A percentile compares a stretch with the other conserved stretches of the same genome.
phyloP scores from a whole-genome alignment of 2,329 filamentous ascomycete genomes.

The Colletotrichum liaoningense region DNA sequence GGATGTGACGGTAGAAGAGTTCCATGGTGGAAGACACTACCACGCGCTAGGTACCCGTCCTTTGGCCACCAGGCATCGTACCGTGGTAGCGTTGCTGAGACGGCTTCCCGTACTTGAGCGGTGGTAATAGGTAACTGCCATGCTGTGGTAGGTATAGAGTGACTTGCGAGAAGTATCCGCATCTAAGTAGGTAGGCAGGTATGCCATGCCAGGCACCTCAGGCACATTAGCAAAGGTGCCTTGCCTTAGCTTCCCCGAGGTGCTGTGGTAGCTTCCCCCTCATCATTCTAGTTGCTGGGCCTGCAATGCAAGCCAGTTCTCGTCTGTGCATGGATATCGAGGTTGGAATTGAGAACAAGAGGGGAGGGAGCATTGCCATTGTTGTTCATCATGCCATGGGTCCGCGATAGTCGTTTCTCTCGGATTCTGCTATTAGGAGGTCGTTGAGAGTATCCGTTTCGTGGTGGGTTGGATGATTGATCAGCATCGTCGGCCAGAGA shows the following conservation, averaged over 20 bases:
- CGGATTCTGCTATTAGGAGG: slow-evolving; percentile 10
- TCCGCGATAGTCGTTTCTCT: not conserved
- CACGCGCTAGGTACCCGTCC: not conserved
- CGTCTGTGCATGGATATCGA: not conserved
- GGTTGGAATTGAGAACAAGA: not conserved
- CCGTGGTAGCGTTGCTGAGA: not conserved
- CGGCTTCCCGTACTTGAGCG: not conserved
- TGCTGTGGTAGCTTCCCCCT: not conserved
- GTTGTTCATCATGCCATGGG: not conserved
- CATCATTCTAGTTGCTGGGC: not conserved
- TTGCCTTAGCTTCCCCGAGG: slow-evolving; percentile 9
- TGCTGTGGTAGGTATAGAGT: no score
- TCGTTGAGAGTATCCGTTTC: not conserved
- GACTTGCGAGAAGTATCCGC: no score
- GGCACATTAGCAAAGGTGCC: slow-evolving; percentile 18
- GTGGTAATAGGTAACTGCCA: not conserved
- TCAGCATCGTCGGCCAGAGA: not conserved
- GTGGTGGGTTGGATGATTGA: not conserved
- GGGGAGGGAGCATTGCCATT: not conserved
- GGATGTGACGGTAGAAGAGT: not conserved
- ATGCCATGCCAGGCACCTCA: slow-evolving; percentile 5
- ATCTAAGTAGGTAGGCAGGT: no score
- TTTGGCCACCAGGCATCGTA: not conserved
- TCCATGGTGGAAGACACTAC: not conserved
- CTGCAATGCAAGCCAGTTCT: not conserved